Conservation (phyloP, 495 filamentous ascomycete genomes). For the Talaromyces ruber region DNA sequence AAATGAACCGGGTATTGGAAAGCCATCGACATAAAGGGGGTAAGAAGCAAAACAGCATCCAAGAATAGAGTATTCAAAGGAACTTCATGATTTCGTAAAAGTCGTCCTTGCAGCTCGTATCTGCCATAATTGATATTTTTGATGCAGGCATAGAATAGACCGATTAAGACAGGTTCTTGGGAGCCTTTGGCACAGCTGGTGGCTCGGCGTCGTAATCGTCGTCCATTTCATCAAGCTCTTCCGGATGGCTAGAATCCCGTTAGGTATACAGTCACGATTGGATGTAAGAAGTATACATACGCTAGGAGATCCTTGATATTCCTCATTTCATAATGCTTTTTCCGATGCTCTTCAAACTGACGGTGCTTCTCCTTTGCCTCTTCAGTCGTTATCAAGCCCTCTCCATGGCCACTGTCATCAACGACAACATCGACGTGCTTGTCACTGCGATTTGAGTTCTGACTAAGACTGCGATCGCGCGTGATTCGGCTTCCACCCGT, state of each 20-base stretch:
- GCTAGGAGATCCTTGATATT: constrained; percentile 85
- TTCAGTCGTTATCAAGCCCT: constrained; percentile 51
- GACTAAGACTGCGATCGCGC: constrained; percentile 38
- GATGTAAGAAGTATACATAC: constrained; percentile 30
- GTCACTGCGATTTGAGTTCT: constrained; percentile 47
- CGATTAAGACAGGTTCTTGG: constrained; percentile 15
- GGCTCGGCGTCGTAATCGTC: constrained; percentile 20
- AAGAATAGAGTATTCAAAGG: neutral
- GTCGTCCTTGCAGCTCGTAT: neutral
- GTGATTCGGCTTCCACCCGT: constrained; percentile 27
- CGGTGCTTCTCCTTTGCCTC: constrained; percentile 86
- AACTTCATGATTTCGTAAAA: neutral
- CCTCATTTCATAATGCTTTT: constrained; percentile 98
- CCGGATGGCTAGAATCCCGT: constrained; percentile 30
- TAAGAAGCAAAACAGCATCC: neutral
- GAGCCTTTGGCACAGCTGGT: constrained; percentile 26
- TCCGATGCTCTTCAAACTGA: constrained; percentile 82
- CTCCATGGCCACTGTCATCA: constrained; percentile 46
- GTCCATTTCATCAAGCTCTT: constrained; percentile 43
- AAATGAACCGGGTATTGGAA: neutral
- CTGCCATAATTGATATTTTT: neutral
- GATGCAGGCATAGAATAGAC: neutral
- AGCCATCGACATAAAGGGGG: neutral
- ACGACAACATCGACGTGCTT: constrained; percentile 70
- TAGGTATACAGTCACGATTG: constrained; percentile 5